These are phyloP conservation scores for Strigomonas galati DNA, from an alignment of 208 protist species.

Conservation along the genomic window DNA sequence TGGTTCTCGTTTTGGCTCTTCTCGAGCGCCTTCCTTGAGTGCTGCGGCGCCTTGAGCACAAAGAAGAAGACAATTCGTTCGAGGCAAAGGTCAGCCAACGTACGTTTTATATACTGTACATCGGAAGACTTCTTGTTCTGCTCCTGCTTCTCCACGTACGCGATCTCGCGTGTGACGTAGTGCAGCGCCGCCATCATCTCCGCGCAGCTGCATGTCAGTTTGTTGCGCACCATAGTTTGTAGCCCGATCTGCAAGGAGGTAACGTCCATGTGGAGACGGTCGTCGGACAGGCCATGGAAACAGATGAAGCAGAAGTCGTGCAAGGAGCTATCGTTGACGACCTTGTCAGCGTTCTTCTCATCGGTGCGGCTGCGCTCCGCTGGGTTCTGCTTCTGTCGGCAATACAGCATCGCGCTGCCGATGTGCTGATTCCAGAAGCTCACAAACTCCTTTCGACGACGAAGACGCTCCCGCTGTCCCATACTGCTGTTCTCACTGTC, in stretches of 20 bases:
- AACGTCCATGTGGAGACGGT: conserved; percentile 41
- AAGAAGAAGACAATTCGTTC: conserved; percentile 67
- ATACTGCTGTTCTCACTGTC: background rate
- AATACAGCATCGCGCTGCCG: conserved; percentile 58
- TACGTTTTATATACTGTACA: conserved; percentile 23
- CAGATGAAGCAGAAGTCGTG: conserved; percentile 71
- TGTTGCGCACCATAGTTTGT: conserved; percentile 16
- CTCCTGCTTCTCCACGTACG: conserved; percentile 24
- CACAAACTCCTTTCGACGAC: conserved; percentile 32
- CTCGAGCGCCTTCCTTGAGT: background rate
- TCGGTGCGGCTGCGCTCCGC: too few species aligned
- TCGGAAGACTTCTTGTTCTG: background rate
- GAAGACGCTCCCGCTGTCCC: conserved; percentile 23
- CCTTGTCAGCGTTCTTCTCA: too few species aligned
- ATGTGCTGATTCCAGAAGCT: conserved; percentile 54
- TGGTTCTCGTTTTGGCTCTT: background rate
- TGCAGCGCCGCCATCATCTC: conserved; percentile 51
- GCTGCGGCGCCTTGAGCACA: conserved; percentile 20
- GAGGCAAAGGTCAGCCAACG: conserved; percentile 50
- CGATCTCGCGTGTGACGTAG: conserved; percentile 62
- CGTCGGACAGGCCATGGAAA: conserved; percentile 53
- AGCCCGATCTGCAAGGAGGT: conserved; percentile 32
- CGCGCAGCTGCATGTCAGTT: conserved; percentile 18
- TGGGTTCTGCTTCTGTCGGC: conserved; percentile 5
- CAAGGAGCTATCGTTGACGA: conserved; percentile 7